phyloP scores from a whole-genome alignment of 257 asterid species.

The Nicotiana sylvestris region DNA sequence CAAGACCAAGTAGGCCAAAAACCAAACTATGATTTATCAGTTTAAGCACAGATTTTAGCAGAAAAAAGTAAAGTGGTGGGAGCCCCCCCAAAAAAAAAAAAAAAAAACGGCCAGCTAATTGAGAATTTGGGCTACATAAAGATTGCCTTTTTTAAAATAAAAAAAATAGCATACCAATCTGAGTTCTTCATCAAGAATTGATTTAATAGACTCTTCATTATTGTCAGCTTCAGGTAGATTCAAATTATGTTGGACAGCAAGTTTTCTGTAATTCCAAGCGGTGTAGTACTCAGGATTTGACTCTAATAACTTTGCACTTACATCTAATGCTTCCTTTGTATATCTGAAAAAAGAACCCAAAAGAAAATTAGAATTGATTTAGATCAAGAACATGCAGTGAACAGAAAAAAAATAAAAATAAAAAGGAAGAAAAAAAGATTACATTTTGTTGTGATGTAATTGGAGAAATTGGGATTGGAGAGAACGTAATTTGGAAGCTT shows the following conservation, averaged over 20 bases:
- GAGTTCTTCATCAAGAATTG: constrained; percentile 67
- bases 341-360: constrained; percentile 36
- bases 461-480: constrained; percentile 80
- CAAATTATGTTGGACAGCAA: constrained; percentile 57
- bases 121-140: background rate
- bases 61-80: background rate
- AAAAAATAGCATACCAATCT: constrained; percentile 46
- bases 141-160: too few relatives aligned
- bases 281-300: constrained; percentile 85
- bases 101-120: background rate
- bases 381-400: background rate
- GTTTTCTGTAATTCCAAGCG: constrained; percentile 90
- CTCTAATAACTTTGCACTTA: constrained; percentile 61
- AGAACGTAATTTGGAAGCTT: constrained; percentile 67
- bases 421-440: background rate
- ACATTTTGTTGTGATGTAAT: constrained; percentile 70
- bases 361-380: too few relatives aligned
- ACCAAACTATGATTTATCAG: background rate
- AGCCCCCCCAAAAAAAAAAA: too few relatives aligned
- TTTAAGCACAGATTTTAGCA: background rate
- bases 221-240: constrained; percentile 28
- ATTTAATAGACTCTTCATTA: constrained; percentile 37
- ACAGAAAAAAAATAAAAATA: background rate
- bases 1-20: background rate
- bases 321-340: constrained; percentile 73